Evolutionary conservation across 208 protist genomes (phyloP).

Genomic region (Trypanosoma platydactyli): DNA sequence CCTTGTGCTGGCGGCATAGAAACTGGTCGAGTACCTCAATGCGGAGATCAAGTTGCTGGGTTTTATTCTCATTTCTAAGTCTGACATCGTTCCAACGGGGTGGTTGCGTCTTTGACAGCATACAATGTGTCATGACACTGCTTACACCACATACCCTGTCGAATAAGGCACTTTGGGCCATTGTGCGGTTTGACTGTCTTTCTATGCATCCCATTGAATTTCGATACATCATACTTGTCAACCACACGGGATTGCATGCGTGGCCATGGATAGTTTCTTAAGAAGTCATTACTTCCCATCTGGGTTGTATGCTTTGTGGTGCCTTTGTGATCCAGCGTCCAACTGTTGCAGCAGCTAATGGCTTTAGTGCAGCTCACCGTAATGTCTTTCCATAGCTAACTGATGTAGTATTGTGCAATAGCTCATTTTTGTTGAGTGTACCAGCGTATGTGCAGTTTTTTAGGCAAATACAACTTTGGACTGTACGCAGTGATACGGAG

Average conservation of each 20-base stretch:
- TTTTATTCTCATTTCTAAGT: conserved; percentile 8
- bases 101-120: conserved; percentile 22
- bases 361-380: not conserved
- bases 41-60: conserved; percentile 18
- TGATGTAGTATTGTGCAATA: conserved; percentile 28
- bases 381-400: conserved; percentile 28
- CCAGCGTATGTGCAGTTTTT: conserved; percentile 18
- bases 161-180: conserved; percentile 16
- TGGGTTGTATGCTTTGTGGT: too few species aligned
- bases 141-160: not conserved
- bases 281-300: too few species aligned
- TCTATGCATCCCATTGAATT: too few species aligned
- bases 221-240: too few species aligned
- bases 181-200: conserved; percentile 19
- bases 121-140: not conserved
- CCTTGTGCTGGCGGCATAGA: not conserved
- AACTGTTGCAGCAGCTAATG: not conserved
- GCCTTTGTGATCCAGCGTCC: too few species aligned
- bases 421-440: conserved; percentile 23
- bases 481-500: conserved; percentile 11
- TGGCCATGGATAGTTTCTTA: too few species aligned
- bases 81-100: not conserved
- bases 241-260: too few species aligned
- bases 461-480: conserved; percentile 21
- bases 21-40: conserved; percentile 24